Evolutionary conservation across 23 red algal genomes (phyloP), one percentile per base, ranked within the genome.

Genomic region (Gracilaria domingensis): DNA sequence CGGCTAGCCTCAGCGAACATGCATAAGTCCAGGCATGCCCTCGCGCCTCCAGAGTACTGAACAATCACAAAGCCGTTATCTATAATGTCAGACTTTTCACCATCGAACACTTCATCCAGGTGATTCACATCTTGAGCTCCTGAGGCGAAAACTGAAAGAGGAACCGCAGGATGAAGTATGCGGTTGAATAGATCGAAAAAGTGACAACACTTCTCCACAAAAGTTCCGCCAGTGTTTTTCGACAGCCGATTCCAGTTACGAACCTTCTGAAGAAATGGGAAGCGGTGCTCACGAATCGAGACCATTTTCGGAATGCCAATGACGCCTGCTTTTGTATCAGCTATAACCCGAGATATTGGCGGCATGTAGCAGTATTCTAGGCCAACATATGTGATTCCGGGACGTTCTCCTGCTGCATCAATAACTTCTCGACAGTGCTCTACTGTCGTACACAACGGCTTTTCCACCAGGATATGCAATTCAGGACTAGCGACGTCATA

Each of bases 281-380:
- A 95, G n/a, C 92, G 92, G 58, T 95, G 92, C 64, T 95, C 92
- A 30, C 92, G 92, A 47, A 95, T 79, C 3, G 92, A 74, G 47
- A 86, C 92, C 84, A 88, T 87, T 36, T 29, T 55, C 8, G 85
- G 83, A 20, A 25, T 23, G 42, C 92, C 92, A 78, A 95, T 82
- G 34, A 75, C 37, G 13, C 92, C 92, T 1, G 0, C 25, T 12
- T 82, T 57, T 12, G 57, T 45, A 82, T 82, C 83, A 21, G 64
- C 53, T n/a, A 95, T 86, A 38, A 88, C 36, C 12, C 82, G 40
- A 21, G 83, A 42, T 71, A 95, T 60, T 0, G 92, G 81, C 12
- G 92, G 92, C 92, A 95, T 95, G 75, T 95, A 95, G 33, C 78
- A 83, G 58, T 95, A 95, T 75, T 95, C 92, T 35, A 95, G 84